Evolutionary conservation across 2,329 filamentous ascomycete genomes (phyloP), one percentile per base, ranked within the genome.

Genomic region (Aplosporella prunicola): DNA sequence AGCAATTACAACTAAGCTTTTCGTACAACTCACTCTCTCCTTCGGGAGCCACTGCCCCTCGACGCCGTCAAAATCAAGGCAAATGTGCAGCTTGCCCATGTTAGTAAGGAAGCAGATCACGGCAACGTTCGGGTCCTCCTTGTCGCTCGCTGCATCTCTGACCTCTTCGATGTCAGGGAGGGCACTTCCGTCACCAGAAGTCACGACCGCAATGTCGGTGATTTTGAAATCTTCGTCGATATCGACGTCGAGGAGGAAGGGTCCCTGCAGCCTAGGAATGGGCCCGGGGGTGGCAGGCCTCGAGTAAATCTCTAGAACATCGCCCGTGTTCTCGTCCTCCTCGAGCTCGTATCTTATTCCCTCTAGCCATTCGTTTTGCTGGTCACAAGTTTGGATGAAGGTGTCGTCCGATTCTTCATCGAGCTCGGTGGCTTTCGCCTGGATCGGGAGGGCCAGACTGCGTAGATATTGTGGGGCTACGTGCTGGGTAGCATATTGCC

Each of bases 1-100:
- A 39, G 24, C 22, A 26, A 27, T 28, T 23, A 16, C 13, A 25
- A 15, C 11, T 13, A 25, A n/a, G n/a, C 4, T 4, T n/a, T 11
- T 14, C 2, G 13, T 20, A 8, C 14, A 30, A 38, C 49, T 31
- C 47, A 56, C 55, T 40, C 52, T 47, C 33, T 56, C 54, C 11
- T 57, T 52, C 14, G 76, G 75, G 6, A 80, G 64, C 76, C 76
- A 80, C 47, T 75, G 71, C 6, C 72, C 76, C 46, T 77, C 67
- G 3, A 80, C 67, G 0, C 74, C 76, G 34, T 78, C 71, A 20
- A 78, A 52, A 45, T 80, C 73, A 18, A 80, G 62, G 43, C 71
- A 78, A 20, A 78, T 54, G 44, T 77, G 71, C 6, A 80, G 61
- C 38, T 71, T 64, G 29, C 69, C 69, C 15, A 63, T 66, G 22